Evolutionary conservation across 768 basidiomycete species (phyloP).

Genomic region (Suillus clintonianus): DNA sequence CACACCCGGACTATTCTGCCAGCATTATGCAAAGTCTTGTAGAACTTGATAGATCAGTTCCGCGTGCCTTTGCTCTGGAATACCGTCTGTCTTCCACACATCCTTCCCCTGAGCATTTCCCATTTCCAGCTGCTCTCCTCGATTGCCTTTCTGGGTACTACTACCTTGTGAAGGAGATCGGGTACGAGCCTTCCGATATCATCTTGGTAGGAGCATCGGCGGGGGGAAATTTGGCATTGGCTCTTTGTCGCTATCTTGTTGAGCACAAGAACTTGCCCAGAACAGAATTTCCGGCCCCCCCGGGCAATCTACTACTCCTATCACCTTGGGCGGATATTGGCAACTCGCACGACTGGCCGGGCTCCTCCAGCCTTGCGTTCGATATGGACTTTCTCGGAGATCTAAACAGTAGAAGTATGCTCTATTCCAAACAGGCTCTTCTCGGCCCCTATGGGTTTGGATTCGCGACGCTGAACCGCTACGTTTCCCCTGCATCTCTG

Average conservation of each 20-base stretch:
- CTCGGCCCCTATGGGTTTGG: slow-evolving; percentile 49
- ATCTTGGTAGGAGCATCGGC: slow-evolving; percentile 76
- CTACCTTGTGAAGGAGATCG: slow-evolving; percentile 61
- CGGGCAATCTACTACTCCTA: slow-evolving; percentile 51
- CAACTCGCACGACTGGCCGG: slow-evolving; percentile 38
- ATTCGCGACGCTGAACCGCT: slow-evolving; percentile 48
- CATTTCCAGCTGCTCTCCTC: slow-evolving; percentile 76
- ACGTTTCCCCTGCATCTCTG: slow-evolving; percentile 60
- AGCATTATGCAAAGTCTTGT: slow-evolving; percentile 50
- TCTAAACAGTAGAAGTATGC: slow-evolving; percentile 10
- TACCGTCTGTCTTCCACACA: slow-evolving; percentile 63
- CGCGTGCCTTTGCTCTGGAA: slow-evolving; percentile 62
- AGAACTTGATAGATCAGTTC: slow-evolving; percentile 42
- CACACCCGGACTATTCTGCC: slow-evolving; percentile 56
- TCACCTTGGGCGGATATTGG: slow-evolving; percentile 59
- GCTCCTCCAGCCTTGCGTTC: slow-evolving; percentile 39
- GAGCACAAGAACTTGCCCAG: slow-evolving; percentile 47
- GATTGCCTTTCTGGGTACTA: slow-evolving; percentile 76
- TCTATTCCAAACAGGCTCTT: slow-evolving; percentile 44
- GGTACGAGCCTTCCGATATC: slow-evolving; percentile 61
- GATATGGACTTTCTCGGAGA: slow-evolving; percentile 31
- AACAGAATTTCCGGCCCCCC: slow-evolving; percentile 27
- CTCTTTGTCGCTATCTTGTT: slow-evolving; percentile 61
- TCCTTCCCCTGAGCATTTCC: slow-evolving; percentile 44
- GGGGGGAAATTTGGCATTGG: slow-evolving; percentile 71